These are phyloP conservation scores for Staphylotrichum tortipilum DNA, from an alignment of 495 filamentous ascomycete species.

Conservation along the genomic window DNA sequence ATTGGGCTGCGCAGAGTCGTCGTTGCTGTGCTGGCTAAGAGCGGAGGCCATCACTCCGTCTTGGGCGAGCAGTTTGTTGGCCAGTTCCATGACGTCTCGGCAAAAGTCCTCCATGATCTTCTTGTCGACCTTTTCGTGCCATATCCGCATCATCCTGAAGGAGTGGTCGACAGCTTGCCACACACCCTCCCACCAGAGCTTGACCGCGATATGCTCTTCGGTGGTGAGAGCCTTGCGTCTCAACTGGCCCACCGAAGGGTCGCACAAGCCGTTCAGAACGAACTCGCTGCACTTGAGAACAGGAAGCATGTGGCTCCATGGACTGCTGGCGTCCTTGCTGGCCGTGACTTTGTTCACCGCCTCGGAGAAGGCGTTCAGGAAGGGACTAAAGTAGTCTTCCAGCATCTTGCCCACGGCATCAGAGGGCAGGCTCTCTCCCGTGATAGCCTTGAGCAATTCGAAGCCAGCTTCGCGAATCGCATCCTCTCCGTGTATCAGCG, in stretches of 20 bases:
- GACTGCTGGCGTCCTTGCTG: conserved; percentile 43
- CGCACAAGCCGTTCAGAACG: conserved; percentile 73
- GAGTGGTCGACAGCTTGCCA: conserved; percentile 73
- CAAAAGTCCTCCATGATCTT: conserved; percentile 80
- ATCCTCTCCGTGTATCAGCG: conserved; percentile 59
- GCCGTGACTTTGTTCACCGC: conserved; percentile 41
- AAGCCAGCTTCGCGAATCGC: conserved; percentile 65
- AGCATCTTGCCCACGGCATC: conserved; percentile 69
- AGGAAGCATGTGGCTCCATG: conserved; percentile 57
- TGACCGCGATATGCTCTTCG: conserved; percentile 54
- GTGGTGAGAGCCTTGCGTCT: conserved; percentile 51
- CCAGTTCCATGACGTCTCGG: conserved; percentile 86
- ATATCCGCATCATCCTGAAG: conserved; percentile 73
- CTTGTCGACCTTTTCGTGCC: conserved; percentile 64
- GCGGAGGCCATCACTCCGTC: conserved; percentile 69
- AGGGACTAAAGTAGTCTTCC: conserved; percentile 44
- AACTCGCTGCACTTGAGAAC: conserved; percentile 67
- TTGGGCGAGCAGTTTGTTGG: conserved; percentile 73
- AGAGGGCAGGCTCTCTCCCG: conserved; percentile 56
- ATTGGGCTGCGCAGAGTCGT: conserved; percentile 33
- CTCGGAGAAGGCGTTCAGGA: conserved; percentile 29
- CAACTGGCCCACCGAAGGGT: conserved; percentile 70
- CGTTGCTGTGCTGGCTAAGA: conserved; percentile 36
- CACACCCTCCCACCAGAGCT: conserved; percentile 69
- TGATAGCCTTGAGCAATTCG: conserved; percentile 71